Evolutionary conservation across 139 green algal genomes (phyloP).

Genomic region (Pseudopediastrum boryanum): DNA sequence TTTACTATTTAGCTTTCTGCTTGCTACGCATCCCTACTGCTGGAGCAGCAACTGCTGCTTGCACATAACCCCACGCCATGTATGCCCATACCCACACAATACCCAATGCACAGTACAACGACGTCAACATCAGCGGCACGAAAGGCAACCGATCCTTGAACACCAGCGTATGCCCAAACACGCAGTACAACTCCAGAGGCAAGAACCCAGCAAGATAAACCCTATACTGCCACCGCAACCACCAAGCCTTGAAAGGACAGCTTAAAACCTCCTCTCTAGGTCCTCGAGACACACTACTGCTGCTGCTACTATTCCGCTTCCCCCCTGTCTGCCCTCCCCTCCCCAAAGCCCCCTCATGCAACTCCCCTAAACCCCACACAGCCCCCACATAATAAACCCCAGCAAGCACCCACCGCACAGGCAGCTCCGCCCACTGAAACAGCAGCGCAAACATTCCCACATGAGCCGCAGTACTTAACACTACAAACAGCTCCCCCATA

Average conservation of each 20-base stretch:
- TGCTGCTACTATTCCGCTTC: not conserved
- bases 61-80: conserved; percentile 35
- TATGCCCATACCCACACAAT: conserved; percentile 55
- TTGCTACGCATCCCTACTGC: no score
- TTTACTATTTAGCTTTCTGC: no score
- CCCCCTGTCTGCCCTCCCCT: not conserved
- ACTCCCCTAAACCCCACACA: conserved; percentile 57
- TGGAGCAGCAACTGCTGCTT: not conserved
- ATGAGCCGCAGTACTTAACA: conserved; percentile 14
- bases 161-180: conserved; percentile 53
- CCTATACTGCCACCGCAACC: conserved; percentile 2
- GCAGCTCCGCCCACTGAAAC: conserved; percentile 40
- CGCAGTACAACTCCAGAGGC: conserved; percentile 71
- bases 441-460: conserved; percentile 36
- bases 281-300: not conserved
- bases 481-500: conserved; percentile 19
- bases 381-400: conserved; percentile 11
- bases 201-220: conserved; percentile 70
- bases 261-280: not conserved
- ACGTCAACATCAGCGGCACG: conserved; percentile 86
- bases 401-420: conserved; percentile 58
- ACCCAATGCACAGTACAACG: conserved; percentile 73
- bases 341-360: conserved; percentile 31
- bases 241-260: not conserved
- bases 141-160: conserved; percentile 73